Base-by-base conservation (phyloP, 2,329 filamentous ascomycete species). In the Neospermospora avenae region DNA sequence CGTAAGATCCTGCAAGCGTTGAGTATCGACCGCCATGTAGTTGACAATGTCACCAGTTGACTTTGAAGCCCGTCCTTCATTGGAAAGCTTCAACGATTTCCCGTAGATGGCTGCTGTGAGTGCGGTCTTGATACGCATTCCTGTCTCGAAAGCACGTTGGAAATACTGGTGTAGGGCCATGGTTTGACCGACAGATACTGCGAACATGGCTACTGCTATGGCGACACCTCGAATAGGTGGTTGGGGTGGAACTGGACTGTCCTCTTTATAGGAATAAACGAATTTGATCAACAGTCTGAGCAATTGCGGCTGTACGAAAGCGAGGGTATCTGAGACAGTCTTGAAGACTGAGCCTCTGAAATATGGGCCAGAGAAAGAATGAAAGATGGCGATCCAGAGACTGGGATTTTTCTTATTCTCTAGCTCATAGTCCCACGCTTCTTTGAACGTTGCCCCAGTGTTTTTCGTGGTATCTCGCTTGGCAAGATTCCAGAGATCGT, bases 21-120 rank as follows among this genome's bases (percentile, higher is more conserved):
- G 95, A 14, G 93, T 93, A 73, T 99, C 95, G 10, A 99, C 93
- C 48, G 96, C 95, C 93, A 99, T 99, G 76, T 96, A 95, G 73
- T 99, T 99, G 73, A 99, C 95, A 71, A 99, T 98, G 71, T 99
- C 96, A 59, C 95, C 95, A 0, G 95, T 99, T 0, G 91, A 90
- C 77, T 98, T 97, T 46, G 86, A 77, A 2, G 92, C 84, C 57
- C 93, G 85, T 8, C 95, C 95, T 76, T 99, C 95, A 69, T 96
- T 98, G 4, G 93, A 98, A 18, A 99, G 80, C 65, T 85, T 88
- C 63, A 98, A 81, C 0, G 93, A 89, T 77, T 99, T 99, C 61
- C 87, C 84, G 74, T 99, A 99, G 65, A 99, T 98, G 60, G 92
- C 85, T 1, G 93, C 89, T 6, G 91, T 93, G 63, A 99, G 77